Base-by-base conservation (phyloP, 2,329 filamentous ascomycete genomes). In the Bipolaris bicolor region DNA sequence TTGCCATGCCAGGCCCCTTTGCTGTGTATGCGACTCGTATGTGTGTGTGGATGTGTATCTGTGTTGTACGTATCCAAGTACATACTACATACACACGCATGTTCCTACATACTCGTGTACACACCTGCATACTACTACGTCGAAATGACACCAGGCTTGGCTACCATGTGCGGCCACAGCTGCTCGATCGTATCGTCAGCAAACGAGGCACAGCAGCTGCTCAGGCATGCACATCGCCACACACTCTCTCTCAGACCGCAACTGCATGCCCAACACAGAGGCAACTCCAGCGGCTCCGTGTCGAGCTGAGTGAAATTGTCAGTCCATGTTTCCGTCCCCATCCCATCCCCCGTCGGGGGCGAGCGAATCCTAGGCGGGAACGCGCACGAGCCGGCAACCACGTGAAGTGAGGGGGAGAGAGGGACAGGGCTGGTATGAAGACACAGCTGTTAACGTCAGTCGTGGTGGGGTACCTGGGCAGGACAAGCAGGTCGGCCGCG, bases 341-440 rank as follows among this genome's bases (percentile, higher is more conserved):
- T 29, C 7, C 7, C 26, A 10, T 10, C 26, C 7, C 7, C 5
- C n/a, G 34, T 41, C 36, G 33, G 34, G 41, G 13, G 33, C 29
- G 24, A 24, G 31, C 31, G 29, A 24, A 29, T 47, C 29, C 29
- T 11, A 29, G 44, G 26, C 45, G 33, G 18, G 16, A 49, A 5
- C n/a, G 24, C 16, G 53, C 53, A 55, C 53, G 53, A 49, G 34
- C 53, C 46, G n/a, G 13, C 20, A 16, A 20, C 29, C 55, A 57
- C 55, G 55, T 57, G 55, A 53, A 45, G 33, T 18, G 50, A 53
- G 55, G 55, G 49, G 54, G 20, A 20, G 26, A 37, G 37, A 24
- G 40, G 20, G 10, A 43, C 26, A 13, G 9, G 34, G 24, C 45
- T 9, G 45, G 46, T 29, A 46, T 33, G 41, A 18, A 16, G 22